Evolutionary conservation across 495 filamentous ascomycete species (phyloP), one percentile per base, ranked within the genome.

Genomic region (Neurospora terricola): DNA sequence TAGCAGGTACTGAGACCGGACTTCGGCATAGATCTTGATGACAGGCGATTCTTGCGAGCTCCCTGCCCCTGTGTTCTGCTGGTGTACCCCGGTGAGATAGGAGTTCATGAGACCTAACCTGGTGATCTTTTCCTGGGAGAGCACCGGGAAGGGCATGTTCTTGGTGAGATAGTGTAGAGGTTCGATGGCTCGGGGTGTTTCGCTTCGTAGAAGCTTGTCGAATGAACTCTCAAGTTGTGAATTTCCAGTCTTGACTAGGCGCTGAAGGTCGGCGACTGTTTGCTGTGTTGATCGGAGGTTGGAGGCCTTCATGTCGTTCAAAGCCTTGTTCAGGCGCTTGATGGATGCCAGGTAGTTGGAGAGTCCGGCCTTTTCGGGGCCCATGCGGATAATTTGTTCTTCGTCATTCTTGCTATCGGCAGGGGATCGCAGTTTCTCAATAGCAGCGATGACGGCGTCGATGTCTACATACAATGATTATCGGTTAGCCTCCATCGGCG

Each of bases 101-200:
- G 83, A 83, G 75, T 86, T 87, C 73, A 89, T 85, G 62, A 87
- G 75, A 69, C 83, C 85, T n/a, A 87, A 70, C 69, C 80, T 76
- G 21, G 82, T 84, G 45, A 84, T 83, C 74, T 84, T 85, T 75
- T 88, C 86, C 70, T 85, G 84, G 14, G 82, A 81, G 21, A 89
- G 79, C 18, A 81, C 72, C 42, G 84, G 84, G 73, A 85, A 85
- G 2, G 82, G 82, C 76, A 83, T 87, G 86, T 92, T 87, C 80
- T 97, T 98, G n/a, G 92, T 97, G 76, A 98, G 89, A 78, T 92
- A 98, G 77, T 97, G 92, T 54, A 98, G 82, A 8, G 96, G 94
- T 76, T 99, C 96, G 38, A 98, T 88, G 2, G 91, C 86, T 70
- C 87, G 85, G 9, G 90, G 87, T 23, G 93, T 90, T 75, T 96